Base-by-base conservation (phyloP, 2,329 filamentous ascomycete species). In the Fusarium subtropicale region DNA sequence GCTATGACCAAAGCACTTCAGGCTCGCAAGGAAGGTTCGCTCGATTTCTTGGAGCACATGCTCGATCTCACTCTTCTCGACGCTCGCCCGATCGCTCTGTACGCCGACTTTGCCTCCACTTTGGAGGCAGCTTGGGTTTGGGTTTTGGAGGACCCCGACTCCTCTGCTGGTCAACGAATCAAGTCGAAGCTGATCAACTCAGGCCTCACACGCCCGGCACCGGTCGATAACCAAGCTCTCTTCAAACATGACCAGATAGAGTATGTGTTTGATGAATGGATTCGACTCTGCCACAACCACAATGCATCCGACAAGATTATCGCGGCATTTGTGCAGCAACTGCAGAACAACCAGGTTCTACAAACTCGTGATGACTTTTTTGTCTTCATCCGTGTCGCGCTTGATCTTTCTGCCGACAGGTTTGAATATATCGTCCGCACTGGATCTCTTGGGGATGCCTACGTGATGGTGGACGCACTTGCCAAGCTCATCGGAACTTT, bases 261-360 rank as follows among this genome's bases (percentile, higher is more conserved):
- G 73, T 98, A 99, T 76, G 87, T 97, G 22, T 97, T 99, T 75
- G 94, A 95, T 44, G 96, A 99, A 81, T 99, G 96, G 96, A 88
- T 95, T 30, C 90, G 91, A 63, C 86, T 97, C 10, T 91, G 87
- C 81, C 91, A 91, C 78, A 92, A 93, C 73, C 87, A 89, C n/a
- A 89, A 90, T 71, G 88, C 91, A 6, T 90, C 91, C 6, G 91
- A 93, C 66, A 92, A 91, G 75, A 87, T 90, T 1, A 85, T 90
- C 56, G 82, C 87, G 8, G 88, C 92, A 3, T 98, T 98, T 79
- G 87, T 97, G 46, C 89, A 91, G 73, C 95, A 98, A 78, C 83
- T 98, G 75, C 91, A 95, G 73, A 86, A 90, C 59, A 87, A 88
- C 69, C 87, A 91, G 66, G 84, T 96, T 20, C 87, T 98, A 75